These are phyloP conservation scores for Gossypium gossypioides DNA, from an alignment of 441 rosid species.

Conservation along the genomic window DNA sequence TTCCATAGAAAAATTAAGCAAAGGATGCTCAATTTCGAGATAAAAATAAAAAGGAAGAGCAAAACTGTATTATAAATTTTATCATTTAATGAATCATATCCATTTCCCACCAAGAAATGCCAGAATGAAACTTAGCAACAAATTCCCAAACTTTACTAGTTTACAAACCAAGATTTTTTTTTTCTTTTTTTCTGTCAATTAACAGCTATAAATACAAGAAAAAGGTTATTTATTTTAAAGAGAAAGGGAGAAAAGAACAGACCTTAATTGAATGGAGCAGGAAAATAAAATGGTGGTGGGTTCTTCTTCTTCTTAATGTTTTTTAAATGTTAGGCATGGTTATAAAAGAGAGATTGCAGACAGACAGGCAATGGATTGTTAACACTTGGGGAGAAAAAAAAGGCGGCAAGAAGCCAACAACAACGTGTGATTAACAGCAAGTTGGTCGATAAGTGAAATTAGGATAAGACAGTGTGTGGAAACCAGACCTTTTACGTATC, in stretches of 20 bases:
- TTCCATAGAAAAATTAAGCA: not conserved
- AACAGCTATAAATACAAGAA: not conserved
- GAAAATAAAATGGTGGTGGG: not conserved
- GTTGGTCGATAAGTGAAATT: conserved; percentile 14
- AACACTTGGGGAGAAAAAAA: not conserved
- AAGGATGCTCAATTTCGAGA: not conserved
- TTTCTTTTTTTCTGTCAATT: not conserved
- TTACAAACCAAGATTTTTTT: not conserved
- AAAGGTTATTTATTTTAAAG: not conserved
- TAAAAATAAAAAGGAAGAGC: not conserved
- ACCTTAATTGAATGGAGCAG: not conserved
- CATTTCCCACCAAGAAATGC: not conserved
- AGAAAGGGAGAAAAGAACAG: not conserved
- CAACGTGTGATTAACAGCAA: conserved; percentile 6
- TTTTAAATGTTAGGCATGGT: not conserved
- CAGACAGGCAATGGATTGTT: not conserved
- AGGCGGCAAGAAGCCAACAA: conserved; percentile 3
- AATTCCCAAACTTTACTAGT: not conserved
- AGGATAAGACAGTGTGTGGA: conserved; percentile 54
- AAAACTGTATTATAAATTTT: not conserved
- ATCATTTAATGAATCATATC: not conserved
- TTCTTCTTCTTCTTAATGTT: not conserved
- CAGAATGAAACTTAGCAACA: not conserved
- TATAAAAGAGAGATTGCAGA: not conserved
- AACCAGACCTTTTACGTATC: conserved; percentile 29